These are phyloP conservation scores for Zea mays DNA, from an alignment of 176 grass and related monocot species.

Conservation along the genomic window Zm-B73-REFERENCE-NAM-5.0 NC_050101.1:15263001-15263500, in stretches of 20 bases:
- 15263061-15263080: neutral
- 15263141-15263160: slow-evolving; percentile 65
- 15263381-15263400: slow-evolving; percentile 54
- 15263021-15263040: slow-evolving; percentile 59
- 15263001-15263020: slow-evolving; percentile 84
- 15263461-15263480: slow-evolving; percentile 93
- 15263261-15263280: slow-evolving; percentile 89
- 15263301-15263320: slow-evolving; percentile 60
- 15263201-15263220: slow-evolving; percentile 86
- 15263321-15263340: slow-evolving; percentile 76
- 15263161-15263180: slow-evolving; percentile 68
- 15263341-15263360: slow-evolving; percentile 69
- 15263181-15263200: slow-evolving; percentile 89
- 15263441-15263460: slow-evolving; percentile 91
- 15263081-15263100: neutral
- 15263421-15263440: slow-evolving; percentile 66
- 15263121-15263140: slow-evolving; percentile 38
- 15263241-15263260: slow-evolving; percentile 50
- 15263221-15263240: slow-evolving; percentile 86
- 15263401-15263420: slow-evolving; percentile 60
- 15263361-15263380: slow-evolving; percentile 55
- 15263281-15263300: slow-evolving; percentile 91
- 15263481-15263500: slow-evolving; percentile 92
- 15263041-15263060: slow-evolving; percentile 76
- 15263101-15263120: too few species aligned